Conservation (phyloP, 257 asterid species). For the Solanum gracilifrons region DNA sequence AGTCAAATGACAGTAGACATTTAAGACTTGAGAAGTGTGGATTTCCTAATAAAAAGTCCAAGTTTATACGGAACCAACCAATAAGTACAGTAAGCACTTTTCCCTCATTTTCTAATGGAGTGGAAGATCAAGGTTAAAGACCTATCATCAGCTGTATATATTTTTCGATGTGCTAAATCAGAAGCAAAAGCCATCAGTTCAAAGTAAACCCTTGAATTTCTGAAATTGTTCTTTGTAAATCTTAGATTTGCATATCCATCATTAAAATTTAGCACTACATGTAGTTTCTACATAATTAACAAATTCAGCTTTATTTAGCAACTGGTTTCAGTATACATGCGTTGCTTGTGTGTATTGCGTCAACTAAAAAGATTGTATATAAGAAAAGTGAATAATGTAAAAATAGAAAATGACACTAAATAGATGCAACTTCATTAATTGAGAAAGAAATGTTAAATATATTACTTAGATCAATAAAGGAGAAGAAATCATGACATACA, state of each 20-base stretch:
- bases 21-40: background rate
- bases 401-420: background rate
- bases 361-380: background rate
- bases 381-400: background rate
- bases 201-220: background rate
- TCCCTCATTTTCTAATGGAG: background rate
- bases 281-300: background rate
- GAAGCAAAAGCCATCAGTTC: background rate
- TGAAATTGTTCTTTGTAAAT: background rate
- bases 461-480: background rate
- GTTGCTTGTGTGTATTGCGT: background rate
- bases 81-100: background rate
- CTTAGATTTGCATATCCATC: background rate
- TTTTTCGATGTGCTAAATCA: background rate
- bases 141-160: background rate
- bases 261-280: background rate
- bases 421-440: background rate
- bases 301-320: background rate
- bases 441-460: background rate
- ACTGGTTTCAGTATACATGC: background rate
- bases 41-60: background rate
- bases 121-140: background rate
- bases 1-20: background rate
- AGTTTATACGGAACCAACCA: background rate
- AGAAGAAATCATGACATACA: background rate